Conservation (phyloP, 2,329 filamentous ascomycete species). For the Ophiocordyceps camponoti-floridani region DNA sequence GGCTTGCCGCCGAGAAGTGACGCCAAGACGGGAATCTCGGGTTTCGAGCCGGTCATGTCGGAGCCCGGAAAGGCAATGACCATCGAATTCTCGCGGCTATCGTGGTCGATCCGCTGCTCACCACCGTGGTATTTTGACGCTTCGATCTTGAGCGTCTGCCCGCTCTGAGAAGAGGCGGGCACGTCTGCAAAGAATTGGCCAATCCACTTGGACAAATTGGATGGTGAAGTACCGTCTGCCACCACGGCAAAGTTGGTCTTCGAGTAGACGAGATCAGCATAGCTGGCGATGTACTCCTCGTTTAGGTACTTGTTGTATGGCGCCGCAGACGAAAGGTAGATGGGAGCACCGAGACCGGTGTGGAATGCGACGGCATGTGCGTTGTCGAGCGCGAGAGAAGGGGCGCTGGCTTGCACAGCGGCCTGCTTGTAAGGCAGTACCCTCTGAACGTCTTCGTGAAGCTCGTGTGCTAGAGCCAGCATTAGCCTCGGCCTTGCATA, state of each 20-base stretch:
- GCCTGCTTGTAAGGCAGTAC: conserved; percentile 65
- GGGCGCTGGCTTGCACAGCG: conserved; percentile 42
- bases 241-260: conserved; percentile 87
- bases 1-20: conserved; percentile 81
- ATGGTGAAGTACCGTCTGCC: conserved; percentile 67
- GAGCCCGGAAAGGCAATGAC: conserved; percentile 89
- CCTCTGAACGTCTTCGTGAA: conserved; percentile 70
- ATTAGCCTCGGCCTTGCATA: conserved; percentile 3
- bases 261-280: conserved; percentile 61
- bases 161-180: conserved; percentile 32
- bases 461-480: conserved; percentile 53
- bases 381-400: conserved; percentile 62
- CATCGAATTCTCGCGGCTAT: conserved; percentile 53
- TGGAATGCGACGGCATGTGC: conserved; percentile 84
- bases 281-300: conserved; percentile 56
- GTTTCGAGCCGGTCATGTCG: conserved; percentile 66
- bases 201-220: conserved; percentile 73
- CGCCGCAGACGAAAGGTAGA: conserved; percentile 54
- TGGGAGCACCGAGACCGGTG: conserved; percentile 66
- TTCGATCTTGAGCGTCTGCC: conserved; percentile 35
- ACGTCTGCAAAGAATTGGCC: conserved; percentile 75
- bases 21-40: conserved; percentile 73
- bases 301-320: conserved; percentile 67
- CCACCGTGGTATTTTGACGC: conserved; percentile 83
- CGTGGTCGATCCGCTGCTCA: conserved; percentile 74